These are phyloP conservation scores for Solanum hybrid DNA, from an alignment of 305 asterid genomes.

Conservation along the genomic window DNA sequence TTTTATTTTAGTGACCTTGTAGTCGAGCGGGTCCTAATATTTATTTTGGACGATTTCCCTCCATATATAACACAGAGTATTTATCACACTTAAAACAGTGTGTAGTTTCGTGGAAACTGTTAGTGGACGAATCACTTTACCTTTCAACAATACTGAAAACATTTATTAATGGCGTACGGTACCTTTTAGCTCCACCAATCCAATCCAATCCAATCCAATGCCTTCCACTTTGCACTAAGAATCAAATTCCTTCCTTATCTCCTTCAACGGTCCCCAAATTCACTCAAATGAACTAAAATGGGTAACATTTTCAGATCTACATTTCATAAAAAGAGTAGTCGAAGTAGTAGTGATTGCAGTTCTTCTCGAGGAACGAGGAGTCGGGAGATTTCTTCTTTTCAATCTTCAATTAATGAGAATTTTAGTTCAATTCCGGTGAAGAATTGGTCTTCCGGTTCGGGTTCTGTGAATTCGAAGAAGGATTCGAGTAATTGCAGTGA, in stretches of 20 bases:
- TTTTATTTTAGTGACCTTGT: no score
- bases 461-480: background rate
- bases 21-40: no score
- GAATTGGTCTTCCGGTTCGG: background rate
- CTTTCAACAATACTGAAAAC: background rate
- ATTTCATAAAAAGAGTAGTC: background rate
- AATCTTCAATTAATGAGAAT: background rate
- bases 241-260: background rate
- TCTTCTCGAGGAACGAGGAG: background rate
- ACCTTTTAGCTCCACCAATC: background rate
- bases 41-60: background rate
- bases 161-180: background rate
- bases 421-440: background rate
- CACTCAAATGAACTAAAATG: background rate
- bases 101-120: no score
- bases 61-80: background rate
- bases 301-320: background rate
- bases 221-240: background rate
- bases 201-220: background rate
- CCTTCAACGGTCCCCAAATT: background rate
- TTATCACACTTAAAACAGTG: background rate
- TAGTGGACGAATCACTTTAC: no score
- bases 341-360: background rate
- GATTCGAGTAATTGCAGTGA: no score
- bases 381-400: background rate